Conservation (phyloP, 1,284 basidiomycete species). For the Fereydounia khargensis region DNA sequence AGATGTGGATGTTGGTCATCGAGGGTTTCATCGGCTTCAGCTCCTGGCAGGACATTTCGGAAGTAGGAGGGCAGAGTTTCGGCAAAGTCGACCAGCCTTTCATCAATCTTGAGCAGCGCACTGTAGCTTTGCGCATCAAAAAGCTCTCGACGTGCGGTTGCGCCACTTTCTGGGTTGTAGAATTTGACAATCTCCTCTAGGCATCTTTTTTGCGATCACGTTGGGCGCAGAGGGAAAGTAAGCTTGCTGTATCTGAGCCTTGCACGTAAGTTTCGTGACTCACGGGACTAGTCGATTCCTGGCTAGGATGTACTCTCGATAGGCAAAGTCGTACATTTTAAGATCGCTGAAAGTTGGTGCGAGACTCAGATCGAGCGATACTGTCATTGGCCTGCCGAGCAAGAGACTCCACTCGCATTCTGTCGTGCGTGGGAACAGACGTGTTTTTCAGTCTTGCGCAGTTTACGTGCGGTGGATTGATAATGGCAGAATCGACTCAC, state of each 20-base stretch:
- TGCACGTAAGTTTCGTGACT: too few relatives aligned
- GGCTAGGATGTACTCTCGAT: constrained; percentile 24
- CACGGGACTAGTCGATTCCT: constrained; percentile 25
- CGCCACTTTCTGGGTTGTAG: too few relatives aligned
- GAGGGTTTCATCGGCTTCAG: constrained; percentile 25
- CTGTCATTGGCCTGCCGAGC: constrained; percentile 27
- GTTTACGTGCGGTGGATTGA: too few relatives aligned
- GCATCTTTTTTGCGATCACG: too few relatives aligned
- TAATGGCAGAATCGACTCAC: too few relatives aligned
- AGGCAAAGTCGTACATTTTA: constrained; percentile 29
- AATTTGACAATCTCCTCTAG: constrained; percentile 31
- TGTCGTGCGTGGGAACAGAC: too few relatives aligned
- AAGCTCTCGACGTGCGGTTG: too few relatives aligned
- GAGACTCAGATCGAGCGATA: constrained; percentile 29
- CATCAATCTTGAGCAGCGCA: constrained; percentile 31
- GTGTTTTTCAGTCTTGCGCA: too few relatives aligned
- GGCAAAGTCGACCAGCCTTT: constrained; percentile 31
- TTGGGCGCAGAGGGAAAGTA: too few relatives aligned
- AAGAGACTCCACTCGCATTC: constrained; percentile 37
- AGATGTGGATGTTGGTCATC: constrained; percentile 31
- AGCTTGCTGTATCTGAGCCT: too few relatives aligned
- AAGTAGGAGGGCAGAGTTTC: constrained; percentile 30
- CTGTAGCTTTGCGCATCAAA: constrained; percentile 18
- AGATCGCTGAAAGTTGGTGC: constrained; percentile 31
- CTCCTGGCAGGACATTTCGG: too few relatives aligned